Evolutionary conservation across 768 basidiomycete species (phyloP).

Genomic region (Termitomyces sp.): DNA sequence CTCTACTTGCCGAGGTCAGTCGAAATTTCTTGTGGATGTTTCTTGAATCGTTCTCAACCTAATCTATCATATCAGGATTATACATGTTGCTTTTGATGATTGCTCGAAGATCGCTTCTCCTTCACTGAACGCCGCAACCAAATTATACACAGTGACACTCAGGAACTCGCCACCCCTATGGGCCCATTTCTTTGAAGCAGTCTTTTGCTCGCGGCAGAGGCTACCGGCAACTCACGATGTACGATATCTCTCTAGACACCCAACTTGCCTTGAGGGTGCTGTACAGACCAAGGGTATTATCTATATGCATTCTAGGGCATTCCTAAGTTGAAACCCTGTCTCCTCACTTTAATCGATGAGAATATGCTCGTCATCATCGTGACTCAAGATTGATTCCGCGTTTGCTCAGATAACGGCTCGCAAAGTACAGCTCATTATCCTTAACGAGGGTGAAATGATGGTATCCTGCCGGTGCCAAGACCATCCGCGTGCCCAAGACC

Average conservation of each 20-base stretch:
- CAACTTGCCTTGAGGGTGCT: conserved; percentile 97
- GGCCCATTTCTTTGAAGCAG: conserved; percentile 79
- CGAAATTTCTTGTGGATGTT: not conserved
- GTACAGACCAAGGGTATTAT: conserved; percentile 99
- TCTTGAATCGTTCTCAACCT: not conserved
- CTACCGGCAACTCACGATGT: conserved; percentile 77
- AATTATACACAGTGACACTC: conserved; percentile 85
- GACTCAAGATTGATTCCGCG: conserved; percentile 98
- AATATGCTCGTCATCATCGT: conserved; percentile 99
- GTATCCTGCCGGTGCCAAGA: conserved; percentile 71
- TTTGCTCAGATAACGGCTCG: conserved; percentile 96
- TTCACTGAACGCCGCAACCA: conserved; percentile 86
- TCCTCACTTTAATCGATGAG: conserved; percentile 96
- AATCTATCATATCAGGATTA: conserved; percentile 62
- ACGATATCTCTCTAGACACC: conserved; percentile 48
- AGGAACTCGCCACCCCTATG: conserved; percentile 83
- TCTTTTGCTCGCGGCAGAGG: conserved; percentile 94
- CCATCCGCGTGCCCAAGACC: conserved; percentile 92
- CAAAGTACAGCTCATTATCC: conserved; percentile 91
- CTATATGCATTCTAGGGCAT: conserved; percentile 89
- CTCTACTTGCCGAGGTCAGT: conserved; percentile 87
- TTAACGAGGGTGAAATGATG: conserved; percentile 92
- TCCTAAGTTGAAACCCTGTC: conserved; percentile 97
- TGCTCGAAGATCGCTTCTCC: conserved; percentile 95
- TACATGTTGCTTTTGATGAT: conserved; percentile 99